Base-by-base conservation (phyloP, 352 stramenopile species). In the Halophytophthora batemanensis region DNA sequence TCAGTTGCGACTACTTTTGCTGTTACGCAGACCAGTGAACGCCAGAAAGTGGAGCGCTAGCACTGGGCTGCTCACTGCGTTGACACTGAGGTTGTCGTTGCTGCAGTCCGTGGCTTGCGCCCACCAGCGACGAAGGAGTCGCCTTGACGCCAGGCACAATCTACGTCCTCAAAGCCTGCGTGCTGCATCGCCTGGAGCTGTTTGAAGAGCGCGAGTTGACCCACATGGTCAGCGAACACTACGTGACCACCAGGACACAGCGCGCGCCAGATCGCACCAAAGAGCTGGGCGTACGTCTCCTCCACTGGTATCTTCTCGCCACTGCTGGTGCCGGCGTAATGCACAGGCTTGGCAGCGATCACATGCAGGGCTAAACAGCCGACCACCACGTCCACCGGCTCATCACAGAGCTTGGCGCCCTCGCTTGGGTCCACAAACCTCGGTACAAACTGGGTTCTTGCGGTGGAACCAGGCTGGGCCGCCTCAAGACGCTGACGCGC, bases 61-160 rank as follows among this genome's bases (percentile, higher is more conserved):
- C n/a, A 58, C 34, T 66, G 52, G 45, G 61, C 53, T 61, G 56
- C 53, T 61, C 59, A 50, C 18, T 40, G 15, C 4, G 40, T 45
- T 56, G 45, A 49, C 19, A 18, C 46, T 8, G 33, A 57, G 36
- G 23, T n/a, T 31, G 15, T 17, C n/a, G 31, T 43, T n/a, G 5
- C 5, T 37, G 39, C 29, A 42, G 15, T 11, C 15, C 45, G 8
- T 12, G 78, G 74, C 25, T 71, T 76, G 4, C 74, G 68, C 2
- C 64, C 82, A 18, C 82, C 79, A 6, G 77, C 70, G 15, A 90
- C 77, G 35, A 93, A 93, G 35, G 79, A 90, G 35, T 89, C 82
- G n/a, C 57, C 53, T 49, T 88, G 66, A 23, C 82, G 64, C 82
- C 82, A 93, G 33, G 79, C 71, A 25, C 79, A 86, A 51, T 90